Conservation (phyloP, 495 filamentous ascomycete species). For the Umbilicaria muhlenbergii region DNA sequence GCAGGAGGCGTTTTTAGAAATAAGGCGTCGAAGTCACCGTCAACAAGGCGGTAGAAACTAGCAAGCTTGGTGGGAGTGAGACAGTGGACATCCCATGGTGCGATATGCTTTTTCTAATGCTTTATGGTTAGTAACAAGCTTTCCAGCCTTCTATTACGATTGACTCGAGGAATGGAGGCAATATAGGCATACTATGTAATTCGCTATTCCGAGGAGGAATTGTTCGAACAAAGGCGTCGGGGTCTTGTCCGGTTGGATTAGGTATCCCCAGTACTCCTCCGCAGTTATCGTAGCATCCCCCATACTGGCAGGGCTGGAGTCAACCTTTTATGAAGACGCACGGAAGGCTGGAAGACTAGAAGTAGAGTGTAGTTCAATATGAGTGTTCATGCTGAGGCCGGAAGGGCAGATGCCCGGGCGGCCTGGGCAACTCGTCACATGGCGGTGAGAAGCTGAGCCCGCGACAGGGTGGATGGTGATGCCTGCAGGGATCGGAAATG, state of each 20-base stretch:
- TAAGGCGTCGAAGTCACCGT: constrained; percentile 77
- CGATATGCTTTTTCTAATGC: constrained; percentile 41
- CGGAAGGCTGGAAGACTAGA: too few relatives aligned
- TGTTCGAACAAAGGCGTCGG: constrained; percentile 62
- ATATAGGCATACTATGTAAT: constrained; percentile 55
- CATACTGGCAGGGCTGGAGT: neutral
- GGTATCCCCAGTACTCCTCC: constrained; percentile 56
- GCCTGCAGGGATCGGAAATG: too few relatives aligned
- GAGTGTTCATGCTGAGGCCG: too few relatives aligned
- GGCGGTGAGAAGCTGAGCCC: too few relatives aligned
- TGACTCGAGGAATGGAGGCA: constrained; percentile 2
- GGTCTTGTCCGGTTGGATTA: constrained; percentile 67
- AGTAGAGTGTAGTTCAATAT: too few relatives aligned
- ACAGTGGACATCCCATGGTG: constrained; percentile 43
- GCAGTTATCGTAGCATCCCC: constrained; percentile 8
- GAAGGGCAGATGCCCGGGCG: too few relatives aligned
- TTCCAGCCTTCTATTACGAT: neutral
- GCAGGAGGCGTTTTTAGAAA: constrained; percentile 64
- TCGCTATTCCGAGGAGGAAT: constrained; percentile 62
- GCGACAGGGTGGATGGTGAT: too few relatives aligned
- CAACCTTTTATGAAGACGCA: neutral
- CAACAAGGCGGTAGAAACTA: constrained; percentile 73
- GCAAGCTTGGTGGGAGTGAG: constrained; percentile 75
- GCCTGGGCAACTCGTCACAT: too few relatives aligned
- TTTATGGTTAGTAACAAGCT: neutral